Conservation (phyloP, 2,329 filamentous ascomycete species). For the Neofusicoccum ribis region DNA sequence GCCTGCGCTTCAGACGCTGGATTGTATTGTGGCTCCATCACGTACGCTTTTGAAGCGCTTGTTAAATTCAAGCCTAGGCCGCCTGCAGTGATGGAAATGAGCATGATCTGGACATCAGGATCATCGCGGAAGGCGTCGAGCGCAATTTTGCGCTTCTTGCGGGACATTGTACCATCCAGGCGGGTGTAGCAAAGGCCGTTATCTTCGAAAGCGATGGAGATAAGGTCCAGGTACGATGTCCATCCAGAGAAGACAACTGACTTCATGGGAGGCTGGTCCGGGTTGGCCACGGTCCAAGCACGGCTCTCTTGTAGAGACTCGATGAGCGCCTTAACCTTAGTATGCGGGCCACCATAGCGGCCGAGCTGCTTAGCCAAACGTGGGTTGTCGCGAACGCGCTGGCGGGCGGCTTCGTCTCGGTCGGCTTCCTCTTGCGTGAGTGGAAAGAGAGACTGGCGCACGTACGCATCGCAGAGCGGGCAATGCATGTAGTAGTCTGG, state of each 20-base stretch:
- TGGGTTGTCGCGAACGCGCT: slow-evolving; percentile 52
- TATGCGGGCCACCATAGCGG: slow-evolving; percentile 81
- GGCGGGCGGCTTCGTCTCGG: slow-evolving; percentile 56
- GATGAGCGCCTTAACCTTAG: slow-evolving; percentile 83
- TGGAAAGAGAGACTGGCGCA: slow-evolving; percentile 65
- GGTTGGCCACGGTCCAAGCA: slow-evolving; percentile 60
- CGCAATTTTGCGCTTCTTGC: slow-evolving; percentile 69
- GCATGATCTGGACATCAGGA: slow-evolving; percentile 70
- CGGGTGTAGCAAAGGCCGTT: slow-evolving; percentile 69
- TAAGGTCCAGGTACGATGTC: slow-evolving; percentile 92
- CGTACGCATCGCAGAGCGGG: slow-evolving; percentile 65
- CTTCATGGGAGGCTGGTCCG: slow-evolving; percentile 75
- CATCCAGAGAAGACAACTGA: slow-evolving; percentile 95
- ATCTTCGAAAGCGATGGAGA: slow-evolving; percentile 74
- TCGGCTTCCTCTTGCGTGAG: slow-evolving; percentile 62
- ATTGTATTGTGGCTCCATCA: slow-evolving; percentile 99
- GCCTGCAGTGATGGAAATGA: slow-evolving; percentile 90
- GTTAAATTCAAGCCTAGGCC: slow-evolving; percentile 91
- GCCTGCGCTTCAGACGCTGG: slow-evolving; percentile 93
- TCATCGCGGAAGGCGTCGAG: slow-evolving; percentile 79
- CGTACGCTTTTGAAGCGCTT: slow-evolving; percentile 80
- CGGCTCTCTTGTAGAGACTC: slow-evolving; percentile 69
- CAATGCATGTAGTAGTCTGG: slow-evolving; percentile 59
- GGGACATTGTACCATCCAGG: slow-evolving; percentile 88
- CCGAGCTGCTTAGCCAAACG: slow-evolving; percentile 62